Evolutionary conservation across 208 protist genomes (phyloP).

Genomic region (Trypanosoma lewisi): DNA sequence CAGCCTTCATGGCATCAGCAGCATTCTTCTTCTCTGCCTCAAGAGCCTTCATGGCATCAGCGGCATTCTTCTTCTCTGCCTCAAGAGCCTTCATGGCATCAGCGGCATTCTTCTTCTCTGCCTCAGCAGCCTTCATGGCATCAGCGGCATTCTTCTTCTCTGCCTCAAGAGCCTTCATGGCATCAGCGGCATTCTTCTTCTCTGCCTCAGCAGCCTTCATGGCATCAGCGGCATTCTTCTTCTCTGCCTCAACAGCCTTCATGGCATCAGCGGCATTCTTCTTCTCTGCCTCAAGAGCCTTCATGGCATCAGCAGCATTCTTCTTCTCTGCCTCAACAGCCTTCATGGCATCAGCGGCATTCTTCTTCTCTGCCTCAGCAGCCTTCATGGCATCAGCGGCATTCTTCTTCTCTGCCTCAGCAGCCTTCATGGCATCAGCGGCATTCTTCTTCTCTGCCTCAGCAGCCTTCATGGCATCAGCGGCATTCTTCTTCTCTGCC

Average conservation of each 20-base stretch:
- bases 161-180: neutral
- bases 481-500: too few relatives aligned
- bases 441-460: too few relatives aligned
- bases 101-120: neutral
- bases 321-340: neutral
- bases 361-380: neutral
- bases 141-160: neutral
- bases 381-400: neutral
- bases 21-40: neutral
- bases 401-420: too few relatives aligned
- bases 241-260: neutral
- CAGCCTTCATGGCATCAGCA: neutral
- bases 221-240: neutral
- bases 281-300: conserved; percentile 8
- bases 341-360: neutral
- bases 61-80: neutral
- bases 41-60: neutral
- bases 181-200: neutral
- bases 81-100: too few relatives aligned
- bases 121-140: neutral
- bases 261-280: conserved; percentile 10
- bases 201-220: conserved; percentile 14
- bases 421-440: too few relatives aligned
- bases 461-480: too few relatives aligned
- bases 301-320: conserved; percentile 13